phyloP scores from a whole-genome alignment of 352 stramenopile genomes.

The Pythium sp. region DNA sequence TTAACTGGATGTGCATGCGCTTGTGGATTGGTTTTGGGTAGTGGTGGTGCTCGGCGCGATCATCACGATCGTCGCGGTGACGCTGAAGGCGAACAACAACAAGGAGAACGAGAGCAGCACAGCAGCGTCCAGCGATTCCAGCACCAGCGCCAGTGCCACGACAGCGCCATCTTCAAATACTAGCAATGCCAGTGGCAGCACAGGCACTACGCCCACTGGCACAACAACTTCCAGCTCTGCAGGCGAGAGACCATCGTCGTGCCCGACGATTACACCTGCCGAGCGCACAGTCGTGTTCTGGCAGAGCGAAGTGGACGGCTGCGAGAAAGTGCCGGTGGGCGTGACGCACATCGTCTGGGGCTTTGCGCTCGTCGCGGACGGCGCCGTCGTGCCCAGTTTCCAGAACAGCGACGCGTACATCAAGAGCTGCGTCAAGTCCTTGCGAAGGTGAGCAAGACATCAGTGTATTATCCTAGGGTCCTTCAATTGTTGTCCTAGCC shows the following conservation, averaged over 20 bases:
- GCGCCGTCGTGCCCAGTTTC: conserved; percentile 48
- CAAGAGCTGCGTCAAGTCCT: conserved; percentile 46
- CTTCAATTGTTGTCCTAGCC: not conserved
- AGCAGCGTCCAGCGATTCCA: not conserved
- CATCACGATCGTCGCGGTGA: conserved; percentile 39
- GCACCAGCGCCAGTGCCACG: not conserved
- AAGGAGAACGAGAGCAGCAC: conserved; percentile 7
- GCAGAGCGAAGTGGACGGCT: conserved; percentile 74
- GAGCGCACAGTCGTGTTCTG: conserved; percentile 76
- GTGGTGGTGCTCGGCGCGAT: conserved; percentile 35
- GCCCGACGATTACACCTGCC: conserved; percentile 31
- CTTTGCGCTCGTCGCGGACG: conserved; percentile 65
- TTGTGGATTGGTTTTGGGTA: not conserved
- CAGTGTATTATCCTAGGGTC: not conserved
- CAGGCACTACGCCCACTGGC: not conserved
- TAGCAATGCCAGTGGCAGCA: conserved; percentile 10
- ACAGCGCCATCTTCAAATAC: not conserved
- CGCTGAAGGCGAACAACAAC: conserved; percentile 25
- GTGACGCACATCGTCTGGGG: conserved; percentile 76
- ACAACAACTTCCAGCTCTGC: not conserved
- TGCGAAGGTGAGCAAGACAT: conserved; percentile 28
- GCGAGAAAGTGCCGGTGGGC: conserved; percentile 57
- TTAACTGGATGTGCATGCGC: not conserved
- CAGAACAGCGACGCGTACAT: conserved; percentile 60
- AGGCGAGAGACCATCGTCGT: conserved; percentile 17